Percentiles rank a stretch among this genome's conserved stretches.
Evolutionary conservation across 1,284 basidiomycete genomes (phyloP).

Genomic region (Ceratobasidium sp.): DNA sequence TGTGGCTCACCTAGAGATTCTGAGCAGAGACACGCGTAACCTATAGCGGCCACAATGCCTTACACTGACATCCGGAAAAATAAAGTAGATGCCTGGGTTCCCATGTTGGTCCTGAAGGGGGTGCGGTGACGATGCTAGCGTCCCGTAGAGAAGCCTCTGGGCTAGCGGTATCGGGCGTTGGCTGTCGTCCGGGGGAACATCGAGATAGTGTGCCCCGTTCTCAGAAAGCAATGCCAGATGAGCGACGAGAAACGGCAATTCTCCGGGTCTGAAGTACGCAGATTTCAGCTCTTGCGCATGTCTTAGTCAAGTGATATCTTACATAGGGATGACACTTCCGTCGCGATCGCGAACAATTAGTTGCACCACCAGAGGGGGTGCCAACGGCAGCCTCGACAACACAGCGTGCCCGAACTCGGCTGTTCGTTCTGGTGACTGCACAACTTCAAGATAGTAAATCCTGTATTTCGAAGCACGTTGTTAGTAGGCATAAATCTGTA

Average conservation of each 20-base stretch:
- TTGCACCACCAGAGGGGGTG: constrained; percentile 80
- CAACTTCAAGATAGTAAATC: constrained; percentile 74
- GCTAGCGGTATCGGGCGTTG: constrained; percentile 48
- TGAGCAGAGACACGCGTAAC: constrained; percentile 75
- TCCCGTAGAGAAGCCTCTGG: constrained; percentile 78
- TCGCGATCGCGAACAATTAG: constrained; percentile 75
- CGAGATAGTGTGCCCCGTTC: constrained; percentile 56
- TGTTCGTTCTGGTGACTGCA: constrained; percentile 79
- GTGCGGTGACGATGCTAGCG: constrained; percentile 79
- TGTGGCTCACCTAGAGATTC: constrained; percentile 74
- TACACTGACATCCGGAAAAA: constrained; percentile 90
- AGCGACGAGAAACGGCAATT: constrained; percentile 82
- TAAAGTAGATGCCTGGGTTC: constrained; percentile 78
- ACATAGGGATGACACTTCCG: constrained; percentile 72
- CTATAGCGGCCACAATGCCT: constrained; percentile 77
- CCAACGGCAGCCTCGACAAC: constrained; percentile 80
- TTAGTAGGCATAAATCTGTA: neutral
- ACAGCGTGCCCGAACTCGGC: constrained; percentile 78
- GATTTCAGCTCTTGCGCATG: constrained; percentile 1
- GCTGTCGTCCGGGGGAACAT: constrained; percentile 40
- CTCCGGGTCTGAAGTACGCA: constrained; percentile 63
- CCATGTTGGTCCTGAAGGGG: constrained; percentile 79
- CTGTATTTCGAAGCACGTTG: neutral
- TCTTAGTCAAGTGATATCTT: constrained; percentile 50
- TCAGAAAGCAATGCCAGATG: constrained; percentile 74